Evolutionary conservation across 2,329 filamentous ascomycete genomes (phyloP).

Genomic region (Aspergillus fischeri): DNA sequence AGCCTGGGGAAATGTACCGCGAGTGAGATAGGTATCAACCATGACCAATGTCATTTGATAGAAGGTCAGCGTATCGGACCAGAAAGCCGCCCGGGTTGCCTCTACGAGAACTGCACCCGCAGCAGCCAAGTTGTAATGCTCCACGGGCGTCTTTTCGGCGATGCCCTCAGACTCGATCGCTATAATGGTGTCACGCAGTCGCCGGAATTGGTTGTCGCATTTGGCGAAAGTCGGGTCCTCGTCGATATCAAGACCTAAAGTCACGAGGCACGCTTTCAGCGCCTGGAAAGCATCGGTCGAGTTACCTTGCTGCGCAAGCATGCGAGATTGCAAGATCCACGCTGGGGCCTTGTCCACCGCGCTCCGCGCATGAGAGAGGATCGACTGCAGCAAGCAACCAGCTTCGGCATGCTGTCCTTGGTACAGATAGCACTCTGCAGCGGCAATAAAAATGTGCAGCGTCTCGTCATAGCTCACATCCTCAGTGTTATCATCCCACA

Average conservation of each 20-base stretch:
- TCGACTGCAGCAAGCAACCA: constrained; percentile 60
- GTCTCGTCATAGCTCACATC: constrained; percentile 87
- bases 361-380: constrained; percentile 67
- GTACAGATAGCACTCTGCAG: constrained; percentile 78
- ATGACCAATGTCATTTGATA: constrained; percentile 57
- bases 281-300: constrained; percentile 5
- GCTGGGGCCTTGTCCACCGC: constrained; percentile 77
- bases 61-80: constrained; percentile 57
- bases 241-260: not conserved
- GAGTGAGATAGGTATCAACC: constrained; percentile 49
- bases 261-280: not conserved
- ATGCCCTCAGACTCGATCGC: too few relatives aligned
- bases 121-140: constrained; percentile 40
- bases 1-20: constrained; percentile 38
- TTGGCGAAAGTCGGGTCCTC: too few relatives aligned
- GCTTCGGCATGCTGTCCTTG: constrained; percentile 68
- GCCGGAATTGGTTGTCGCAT: too few relatives aligned
- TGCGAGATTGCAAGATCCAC: constrained; percentile 60
- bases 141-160: too few relatives aligned
- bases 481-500: constrained; percentile 65
- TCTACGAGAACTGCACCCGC: constrained; percentile 55
- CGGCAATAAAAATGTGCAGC: constrained; percentile 69
- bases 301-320: constrained; percentile 4
- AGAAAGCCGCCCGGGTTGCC: constrained; percentile 56
- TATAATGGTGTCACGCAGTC: too few relatives aligned